Conservation (phyloP, 2,329 filamentous ascomycete genomes). For the Hypomyces perniciosus region DNA sequence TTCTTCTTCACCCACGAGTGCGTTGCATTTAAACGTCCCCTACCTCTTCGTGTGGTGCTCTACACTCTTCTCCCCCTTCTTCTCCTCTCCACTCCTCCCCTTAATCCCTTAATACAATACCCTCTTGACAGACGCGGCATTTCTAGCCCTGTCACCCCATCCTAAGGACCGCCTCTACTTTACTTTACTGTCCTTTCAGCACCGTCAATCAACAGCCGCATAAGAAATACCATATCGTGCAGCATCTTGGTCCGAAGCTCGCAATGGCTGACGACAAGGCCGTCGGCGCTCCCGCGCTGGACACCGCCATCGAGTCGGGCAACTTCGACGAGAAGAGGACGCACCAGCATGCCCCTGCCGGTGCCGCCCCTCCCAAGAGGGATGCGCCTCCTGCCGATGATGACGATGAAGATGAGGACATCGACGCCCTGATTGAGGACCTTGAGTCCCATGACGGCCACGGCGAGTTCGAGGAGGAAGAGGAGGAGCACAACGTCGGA, state of each 20-base stretch:
- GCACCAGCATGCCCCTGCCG: constrained; percentile 25
- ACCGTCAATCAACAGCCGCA: constrained; percentile 12
- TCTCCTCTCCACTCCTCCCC: constrained; percentile 11
- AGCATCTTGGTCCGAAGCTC: constrained; percentile 8
- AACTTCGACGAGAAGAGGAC: constrained; percentile 59
- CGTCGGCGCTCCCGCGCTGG: constrained; percentile 50
- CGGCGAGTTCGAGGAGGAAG: constrained; percentile 52
- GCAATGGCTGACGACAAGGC: constrained; percentile 51
- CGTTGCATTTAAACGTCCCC: constrained; percentile 37
- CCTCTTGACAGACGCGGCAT: constrained; percentile 13
- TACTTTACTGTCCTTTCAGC: constrained; percentile 7
- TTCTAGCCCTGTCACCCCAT: constrained; percentile 10
- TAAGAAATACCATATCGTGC: constrained; percentile 1
- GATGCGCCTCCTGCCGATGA: constrained; percentile 52
- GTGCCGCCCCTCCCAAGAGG: constrained; percentile 31
- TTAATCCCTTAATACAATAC: constrained; percentile 9
- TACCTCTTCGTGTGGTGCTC: constrained; percentile 44
- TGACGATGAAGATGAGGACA: constrained; percentile 70
- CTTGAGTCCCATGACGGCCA: constrained; percentile 76
- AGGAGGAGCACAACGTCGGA: constrained; percentile 41
- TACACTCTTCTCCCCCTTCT: constrained; percentile 17
- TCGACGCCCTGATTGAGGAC: constrained; percentile 81
- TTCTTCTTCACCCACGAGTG: constrained; percentile 46
- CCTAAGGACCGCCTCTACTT: constrained; percentile 9
- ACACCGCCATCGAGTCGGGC: constrained; percentile 59